phyloP scores from a whole-genome alignment of 257 asterid species.

The Solanum ossicruentum region DNA sequence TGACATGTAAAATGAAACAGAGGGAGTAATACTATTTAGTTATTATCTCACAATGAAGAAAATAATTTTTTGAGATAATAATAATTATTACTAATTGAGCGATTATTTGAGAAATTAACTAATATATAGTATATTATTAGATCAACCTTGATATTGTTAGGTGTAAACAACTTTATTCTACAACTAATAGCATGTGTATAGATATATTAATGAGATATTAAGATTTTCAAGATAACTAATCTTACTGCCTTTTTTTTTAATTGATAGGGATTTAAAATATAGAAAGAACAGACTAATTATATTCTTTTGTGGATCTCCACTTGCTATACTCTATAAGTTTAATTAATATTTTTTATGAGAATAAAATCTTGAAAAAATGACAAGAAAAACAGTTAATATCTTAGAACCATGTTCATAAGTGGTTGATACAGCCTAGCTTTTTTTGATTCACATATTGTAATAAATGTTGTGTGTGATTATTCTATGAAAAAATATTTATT shows the following conservation, averaged over 20 bases:
- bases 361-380: background rate
- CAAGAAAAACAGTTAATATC: background rate
- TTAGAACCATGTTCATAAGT: background rate
- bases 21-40: too few species aligned
- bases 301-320: background rate
- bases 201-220: background rate
- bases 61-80: too few species aligned
- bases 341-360: background rate
- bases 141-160: background rate
- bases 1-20: too few species aligned
- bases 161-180: background rate
- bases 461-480: background rate
- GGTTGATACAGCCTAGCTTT: background rate
- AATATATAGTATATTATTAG: background rate
- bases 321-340: background rate
- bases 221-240: background rate
- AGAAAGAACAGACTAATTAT: background rate
- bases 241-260: background rate
- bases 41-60: too few species aligned
- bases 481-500: background rate
- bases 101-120: background rate
- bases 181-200: background rate
- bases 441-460: background rate
- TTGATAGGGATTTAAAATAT: background rate
- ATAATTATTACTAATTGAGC: background rate